phyloP scores from a whole-genome alignment of 768 basidiomycete genomes.

The Boletus sp. region DNA sequence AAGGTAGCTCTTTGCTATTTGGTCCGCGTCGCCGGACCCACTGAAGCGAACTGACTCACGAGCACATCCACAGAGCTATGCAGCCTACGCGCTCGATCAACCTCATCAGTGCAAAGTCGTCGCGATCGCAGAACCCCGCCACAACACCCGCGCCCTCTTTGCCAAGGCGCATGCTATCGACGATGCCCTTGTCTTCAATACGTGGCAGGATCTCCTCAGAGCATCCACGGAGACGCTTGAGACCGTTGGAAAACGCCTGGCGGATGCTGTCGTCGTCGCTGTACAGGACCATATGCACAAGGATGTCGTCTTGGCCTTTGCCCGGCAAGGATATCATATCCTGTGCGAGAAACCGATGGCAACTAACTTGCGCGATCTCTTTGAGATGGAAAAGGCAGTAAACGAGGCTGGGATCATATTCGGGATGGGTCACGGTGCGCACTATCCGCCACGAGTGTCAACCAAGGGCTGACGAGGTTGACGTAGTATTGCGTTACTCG shows the following conservation, averaged over 20 bases:
- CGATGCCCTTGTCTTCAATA: constrained; percentile 61
- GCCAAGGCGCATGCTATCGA: constrained; percentile 58
- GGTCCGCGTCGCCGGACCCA: not conserved
- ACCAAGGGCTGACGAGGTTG: not conserved
- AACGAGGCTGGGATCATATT: constrained; percentile 71
- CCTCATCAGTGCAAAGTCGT: constrained; percentile 73
- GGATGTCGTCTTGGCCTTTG: constrained; percentile 71
- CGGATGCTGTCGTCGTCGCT: constrained; percentile 77
- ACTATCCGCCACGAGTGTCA: not conserved
- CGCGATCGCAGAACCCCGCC: constrained; percentile 81
- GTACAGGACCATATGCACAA: constrained; percentile 80
- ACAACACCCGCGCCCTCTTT: constrained; percentile 57
- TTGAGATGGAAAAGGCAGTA: constrained; percentile 71
- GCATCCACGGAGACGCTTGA: constrained; percentile 66
- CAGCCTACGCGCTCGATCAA: constrained; percentile 53
- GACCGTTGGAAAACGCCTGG: constrained; percentile 64
- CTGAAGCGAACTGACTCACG: not conserved
- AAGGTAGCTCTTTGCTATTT: constrained; percentile 41
- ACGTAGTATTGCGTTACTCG: constrained; percentile 78
- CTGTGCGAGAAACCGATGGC: constrained; percentile 95
- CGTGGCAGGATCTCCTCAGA: constrained; percentile 67
- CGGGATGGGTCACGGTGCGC: constrained; percentile 81
- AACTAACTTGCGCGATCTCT: constrained; percentile 64
- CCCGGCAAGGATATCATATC: constrained; percentile 80
- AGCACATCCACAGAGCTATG: constrained; percentile 49